These are phyloP conservation scores for Escallonia rubra DNA, from an alignment of 129 eudicot genomes.

Conservation along the genomic window DNA sequence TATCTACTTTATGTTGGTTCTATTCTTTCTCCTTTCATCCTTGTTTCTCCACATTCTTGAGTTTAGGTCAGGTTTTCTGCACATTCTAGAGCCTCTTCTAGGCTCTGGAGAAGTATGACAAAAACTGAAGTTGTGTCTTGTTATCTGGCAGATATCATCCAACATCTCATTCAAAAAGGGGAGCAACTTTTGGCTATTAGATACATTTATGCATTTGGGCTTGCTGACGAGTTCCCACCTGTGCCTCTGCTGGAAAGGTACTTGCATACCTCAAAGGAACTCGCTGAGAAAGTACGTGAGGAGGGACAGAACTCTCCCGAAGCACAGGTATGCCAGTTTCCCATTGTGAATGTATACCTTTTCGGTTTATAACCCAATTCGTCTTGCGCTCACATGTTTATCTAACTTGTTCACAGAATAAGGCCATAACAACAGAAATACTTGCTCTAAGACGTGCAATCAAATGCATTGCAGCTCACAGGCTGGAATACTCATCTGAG, in stretches of 20 bases:
- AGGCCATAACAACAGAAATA: background rate
- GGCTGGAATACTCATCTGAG: slow-evolving; percentile 10
- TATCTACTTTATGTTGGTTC: no score
- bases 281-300: background rate
- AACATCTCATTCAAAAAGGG: slow-evolving; percentile 10
- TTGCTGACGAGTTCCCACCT: slow-evolving; percentile 14
- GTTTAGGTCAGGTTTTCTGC: no score
- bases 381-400: background rate
- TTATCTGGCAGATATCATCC: slow-evolving; percentile 7
- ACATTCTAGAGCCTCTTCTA: no score
- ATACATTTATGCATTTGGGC: slow-evolving; percentile 15
- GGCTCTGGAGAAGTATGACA: no score
- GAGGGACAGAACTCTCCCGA: background rate
- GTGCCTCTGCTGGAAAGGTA: slow-evolving; percentile 19
- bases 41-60: no score
- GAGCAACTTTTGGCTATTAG: slow-evolving; percentile 16
- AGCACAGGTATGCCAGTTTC: background rate
- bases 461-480: slow-evolving; percentile 14
- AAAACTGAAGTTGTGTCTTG: background rate
- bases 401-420: background rate
- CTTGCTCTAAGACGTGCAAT: background rate
- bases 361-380: background rate
- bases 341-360: no score
- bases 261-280: background rate
- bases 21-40: no score